A percentile compares a stretch with the other conserved stretches of the same genome.
Evolutionary conservation across 345 rosid genomes (phyloP).

Genomic region (Brassica rapa): DNA sequence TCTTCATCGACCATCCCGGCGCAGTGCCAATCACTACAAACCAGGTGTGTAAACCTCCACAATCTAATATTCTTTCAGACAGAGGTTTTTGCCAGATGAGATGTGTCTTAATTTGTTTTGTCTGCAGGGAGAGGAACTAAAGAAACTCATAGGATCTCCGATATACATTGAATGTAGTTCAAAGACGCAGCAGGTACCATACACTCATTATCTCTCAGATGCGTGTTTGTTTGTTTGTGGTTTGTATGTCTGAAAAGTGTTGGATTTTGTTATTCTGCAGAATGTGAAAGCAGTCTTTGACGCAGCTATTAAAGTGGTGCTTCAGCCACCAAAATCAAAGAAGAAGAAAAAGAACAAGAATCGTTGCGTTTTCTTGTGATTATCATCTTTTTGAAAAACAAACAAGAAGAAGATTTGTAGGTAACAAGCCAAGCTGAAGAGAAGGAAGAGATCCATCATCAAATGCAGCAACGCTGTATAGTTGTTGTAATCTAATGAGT

Average conservation of each 20-base stretch:
- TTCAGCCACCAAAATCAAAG: constrained; percentile 87
- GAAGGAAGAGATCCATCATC: background rate
- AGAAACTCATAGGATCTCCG: constrained; percentile 81
- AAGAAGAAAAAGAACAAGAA: constrained; percentile 67
- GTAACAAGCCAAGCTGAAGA: constrained; percentile 31
- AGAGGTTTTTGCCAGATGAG: background rate
- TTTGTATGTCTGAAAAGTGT: background rate
- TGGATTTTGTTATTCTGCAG: constrained; percentile 41
- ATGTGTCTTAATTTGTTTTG: background rate
- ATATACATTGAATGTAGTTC: constrained; percentile 92
- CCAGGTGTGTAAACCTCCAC: constrained; percentile 48
- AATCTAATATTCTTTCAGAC: constrained; percentile 5
- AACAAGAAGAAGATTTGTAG: background rate
- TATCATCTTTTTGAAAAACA: background rate
- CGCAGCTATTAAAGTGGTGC: constrained; percentile 84
- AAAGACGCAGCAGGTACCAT: constrained; percentile 83
- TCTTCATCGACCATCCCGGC: constrained; percentile 74
- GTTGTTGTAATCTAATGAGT: background rate
- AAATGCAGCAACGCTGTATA: constrained; percentile 13
- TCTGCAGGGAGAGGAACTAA: constrained; percentile 90
- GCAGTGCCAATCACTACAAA: constrained; percentile 67
- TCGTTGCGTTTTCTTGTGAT: constrained; percentile 42
- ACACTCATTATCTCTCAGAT: constrained; percentile 1
- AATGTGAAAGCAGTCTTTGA: constrained; percentile 90
- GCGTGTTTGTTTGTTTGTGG: background rate